Percentiles rank a stretch among this genome's conserved stretches.
phyloP scores from a whole-genome alignment of 129 eudicot genomes.

The Artemisia argyi region DNA sequence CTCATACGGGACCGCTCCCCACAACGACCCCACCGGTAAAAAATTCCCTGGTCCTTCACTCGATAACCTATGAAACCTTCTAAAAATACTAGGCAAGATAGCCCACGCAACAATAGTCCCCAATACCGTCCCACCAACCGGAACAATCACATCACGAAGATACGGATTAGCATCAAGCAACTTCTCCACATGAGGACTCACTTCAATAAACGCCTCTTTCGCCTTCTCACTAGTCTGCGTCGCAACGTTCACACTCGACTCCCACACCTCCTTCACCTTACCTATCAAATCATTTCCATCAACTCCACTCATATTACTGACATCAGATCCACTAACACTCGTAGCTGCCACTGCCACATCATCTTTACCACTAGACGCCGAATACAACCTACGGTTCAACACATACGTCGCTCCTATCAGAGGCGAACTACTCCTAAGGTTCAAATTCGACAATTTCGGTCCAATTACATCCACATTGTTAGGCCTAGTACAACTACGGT shows the following conservation, averaged over 20 bases:
- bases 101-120: conserved; percentile 81
- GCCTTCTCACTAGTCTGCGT: conserved; percentile 64
- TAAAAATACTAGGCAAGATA: conserved; percentile 71
- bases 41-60: conserved; percentile 69
- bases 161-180: conserved; percentile 71
- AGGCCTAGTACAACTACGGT: conserved; percentile 23
- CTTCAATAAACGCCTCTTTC: conserved; percentile 59
- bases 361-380: conserved; percentile 45
- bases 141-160: conserved; percentile 85
- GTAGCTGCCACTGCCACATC: conserved; percentile 36
- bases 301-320: conserved; percentile 33
- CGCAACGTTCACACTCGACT: conserved; percentile 58
- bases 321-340: conserved; percentile 36
- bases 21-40: conserved; percentile 55
- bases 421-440: conserved; percentile 24
- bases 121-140: conserved; percentile 67
- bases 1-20: conserved; percentile 87
- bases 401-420: conserved; percentile 37
- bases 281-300: conserved; percentile 67
- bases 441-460: conserved; percentile 8
- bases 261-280: conserved; percentile 72
- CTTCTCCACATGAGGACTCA: conserved; percentile 66
- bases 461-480: conserved; percentile 26
- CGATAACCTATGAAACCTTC: conserved; percentile 75
- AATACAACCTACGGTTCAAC: conserved; percentile 44